phyloP scores from a whole-genome alignment of 768 basidiomycete species.

The Roridomyces roridus region DNA sequence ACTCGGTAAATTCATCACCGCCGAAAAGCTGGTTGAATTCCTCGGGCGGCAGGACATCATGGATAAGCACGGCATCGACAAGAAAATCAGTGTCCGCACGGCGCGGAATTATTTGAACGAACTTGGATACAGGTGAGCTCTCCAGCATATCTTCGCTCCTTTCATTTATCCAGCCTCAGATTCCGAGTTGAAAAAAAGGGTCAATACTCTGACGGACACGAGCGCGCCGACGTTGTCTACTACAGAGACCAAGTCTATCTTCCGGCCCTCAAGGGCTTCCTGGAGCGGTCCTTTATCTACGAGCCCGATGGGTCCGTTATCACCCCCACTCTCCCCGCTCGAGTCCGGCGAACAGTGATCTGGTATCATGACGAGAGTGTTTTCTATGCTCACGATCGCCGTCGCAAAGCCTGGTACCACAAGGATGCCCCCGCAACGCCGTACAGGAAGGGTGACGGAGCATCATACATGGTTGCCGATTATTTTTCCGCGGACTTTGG shows the following conservation, averaged over 20 bases:
- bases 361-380: slow-evolving; percentile 38
- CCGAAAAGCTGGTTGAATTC: slow-evolving; percentile 30
- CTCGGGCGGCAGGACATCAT: slow-evolving; percentile 17
- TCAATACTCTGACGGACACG: slow-evolving; percentile 36
- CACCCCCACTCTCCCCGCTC: not conserved
- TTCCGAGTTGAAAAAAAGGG: slow-evolving; percentile 27
- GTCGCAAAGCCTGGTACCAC: slow-evolving; percentile 29
- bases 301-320: slow-evolving; percentile 8
- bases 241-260: slow-evolving; percentile 32
- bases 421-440: slow-evolving; percentile 21
- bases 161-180: not conserved
- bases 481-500: slow-evolving; percentile 40
- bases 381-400: slow-evolving; percentile 40
- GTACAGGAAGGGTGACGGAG: slow-evolving; percentile 38
- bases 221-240: slow-evolving; percentile 35
- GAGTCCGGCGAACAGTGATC: slow-evolving; percentile 16
- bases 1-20: slow-evolving; percentile 26
- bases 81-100: slow-evolving; percentile 28
- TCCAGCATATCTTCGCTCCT: not conserved
- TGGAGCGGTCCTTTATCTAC: slow-evolving; percentile 13
- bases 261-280: slow-evolving; percentile 18
- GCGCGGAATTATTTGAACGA: slow-evolving; percentile 33
- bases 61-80: slow-evolving; percentile 18
- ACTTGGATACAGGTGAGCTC: slow-evolving; percentile 28
- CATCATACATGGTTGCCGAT: slow-evolving; percentile 39